Evolutionary conservation across 1,284 basidiomycete species (phyloP), one percentile per base, ranked within the genome.

Genomic region (Macrocybe sp.): DNA sequence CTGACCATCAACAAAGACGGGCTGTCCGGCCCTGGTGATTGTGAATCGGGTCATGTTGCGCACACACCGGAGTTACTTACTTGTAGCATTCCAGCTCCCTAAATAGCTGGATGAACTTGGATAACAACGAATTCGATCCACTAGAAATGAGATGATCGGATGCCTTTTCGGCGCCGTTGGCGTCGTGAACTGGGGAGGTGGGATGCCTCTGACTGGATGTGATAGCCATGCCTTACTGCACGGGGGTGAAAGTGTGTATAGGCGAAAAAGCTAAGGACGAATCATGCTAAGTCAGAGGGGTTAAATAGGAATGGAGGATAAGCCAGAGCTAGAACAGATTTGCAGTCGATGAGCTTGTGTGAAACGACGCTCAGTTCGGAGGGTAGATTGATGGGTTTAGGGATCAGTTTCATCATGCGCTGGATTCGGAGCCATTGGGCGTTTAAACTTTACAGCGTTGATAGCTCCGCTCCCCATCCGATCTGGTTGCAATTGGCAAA

Each of bases 1-100:
- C 53, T 83, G 72, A 3, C 90, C 90, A 52, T 87, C 80, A 44
- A 92, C 69, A 10, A 75, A 59, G 47, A 92, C 74, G 6, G 78
- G 64, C 43, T 74, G 73, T 10, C 86, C 85, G 41, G 72, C 67
- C 59, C 84, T 87, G 44, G 8, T 41, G 48, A 44, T 30, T 11
- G 55, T 11, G 49, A 47, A 49, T 43, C 41, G 28, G 11, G 32
- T 7, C 7, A 37, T 38, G 6, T 9, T 28, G 31, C 29, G 29
- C 37, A 46, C 14, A 43, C 22, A 5, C 36, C 14, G 9, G 2
- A 32, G 14, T 37, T n/a, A 65, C 73, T 34, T 46, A 82, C 80
- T 70, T 76, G 66, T 81, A 76, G 12, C 54, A 54, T 52, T 81
- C 70, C 31, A 83, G 73, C 34, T 84, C 78, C 55, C 68, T 69